Base-by-base conservation (phyloP, 768 basidiomycete species). In the Collybiopsis luxurians region DNA sequence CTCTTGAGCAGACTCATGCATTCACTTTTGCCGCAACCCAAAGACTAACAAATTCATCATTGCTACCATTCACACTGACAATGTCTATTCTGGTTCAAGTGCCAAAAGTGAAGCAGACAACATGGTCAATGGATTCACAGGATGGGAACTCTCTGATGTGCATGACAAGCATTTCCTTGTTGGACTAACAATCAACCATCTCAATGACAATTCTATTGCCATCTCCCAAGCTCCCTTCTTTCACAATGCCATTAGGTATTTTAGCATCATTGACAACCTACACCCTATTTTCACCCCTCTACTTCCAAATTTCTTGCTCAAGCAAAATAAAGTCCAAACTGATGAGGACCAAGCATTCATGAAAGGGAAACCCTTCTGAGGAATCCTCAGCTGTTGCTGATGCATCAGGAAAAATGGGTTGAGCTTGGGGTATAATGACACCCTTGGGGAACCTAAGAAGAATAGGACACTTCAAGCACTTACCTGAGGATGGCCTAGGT, bases 1-100 rank as follows among this genome's bases (percentile, higher is more conserved):
- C 15, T 56, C 54, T 10, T 9, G 43, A 36, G 54, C 54, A 17
- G 44, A 56, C 30, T 43, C 54, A 11, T 56, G 54, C 34, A 43
- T 56, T 10, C 27, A 43, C 15, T 50, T 3, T 19, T 17, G 48
- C 3, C 15, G 21, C 6, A 28, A 50, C 27, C 27, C 26, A 12
- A n/a, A 17, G 9, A 5, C 19, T 46, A 15, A 26, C 12, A 15
- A 6, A 13, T 24, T n/a, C n/a, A 28, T 27, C 3, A 36, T 50
- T 12, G 11, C 11, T 21, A 13, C 48, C 3, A 19, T 36, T 3
- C 48, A 50, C 30, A 28, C 48, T 3, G 48, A 50, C 21, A 17
- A 30, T 23, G 23, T 50, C 48, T 50, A 13, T 15, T 13, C 13
- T 21, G 2, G 27, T n/a, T n/a, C 48, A 6, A 28, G 6, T 10